A percentile compares a stretch with the other conserved stretches of the same genome.
Evolutionary conservation across 306 rosid species (phyloP).

Genomic region (Prinsepia uniflora): DNA sequence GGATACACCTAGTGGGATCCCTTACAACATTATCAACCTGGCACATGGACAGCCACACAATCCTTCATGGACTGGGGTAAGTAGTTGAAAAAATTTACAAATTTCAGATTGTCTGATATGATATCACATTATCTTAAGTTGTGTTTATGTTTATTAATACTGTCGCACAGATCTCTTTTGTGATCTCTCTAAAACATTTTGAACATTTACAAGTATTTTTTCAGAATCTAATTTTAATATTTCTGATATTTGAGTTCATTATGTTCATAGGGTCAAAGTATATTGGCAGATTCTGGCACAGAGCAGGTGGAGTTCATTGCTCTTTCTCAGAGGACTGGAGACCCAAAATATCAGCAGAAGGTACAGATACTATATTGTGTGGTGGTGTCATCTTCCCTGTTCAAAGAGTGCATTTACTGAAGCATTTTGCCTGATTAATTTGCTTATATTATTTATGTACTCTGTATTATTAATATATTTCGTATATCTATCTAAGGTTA

Average conservation of each 20-base stretch:
- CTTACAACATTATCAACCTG: slow-evolving; percentile 87
- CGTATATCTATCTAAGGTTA: slow-evolving; percentile 5
- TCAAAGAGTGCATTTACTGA: slow-evolving; percentile 1
- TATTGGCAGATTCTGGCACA: slow-evolving; percentile 94
- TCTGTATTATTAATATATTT: slow-evolving; percentile 7
- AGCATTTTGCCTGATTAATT: background rate
- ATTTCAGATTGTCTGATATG: background rate
- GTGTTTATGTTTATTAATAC: background rate
- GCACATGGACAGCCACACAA: slow-evolving; percentile 75
- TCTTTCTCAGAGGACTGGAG: slow-evolving; percentile 96
- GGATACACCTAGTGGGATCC: slow-evolving; percentile 89
- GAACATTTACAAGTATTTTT: background rate
- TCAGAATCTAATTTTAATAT: background rate
- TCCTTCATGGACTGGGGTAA: slow-evolving; percentile 95
- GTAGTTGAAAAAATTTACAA: slow-evolving; percentile 20
- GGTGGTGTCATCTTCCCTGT: slow-evolving; percentile 1
- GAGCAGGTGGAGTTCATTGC: slow-evolving; percentile 97
- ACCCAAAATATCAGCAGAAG: slow-evolving; percentile 88
- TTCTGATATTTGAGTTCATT: slow-evolving; percentile 6
- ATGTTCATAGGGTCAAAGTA: slow-evolving; percentile 75
- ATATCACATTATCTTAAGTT: slow-evolving; percentile 2
- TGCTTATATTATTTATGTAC: background rate
- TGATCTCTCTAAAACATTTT: slow-evolving; percentile 11
- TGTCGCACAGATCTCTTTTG: slow-evolving; percentile 19
- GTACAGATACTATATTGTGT: slow-evolving; percentile 30